A percentile compares a stretch with the other conserved stretches of the same genome.
These are phyloP conservation scores for Kockovaella imperatae DNA, from an alignment of 768 basidiomycete genomes.

Conservation along the genomic window DNA sequence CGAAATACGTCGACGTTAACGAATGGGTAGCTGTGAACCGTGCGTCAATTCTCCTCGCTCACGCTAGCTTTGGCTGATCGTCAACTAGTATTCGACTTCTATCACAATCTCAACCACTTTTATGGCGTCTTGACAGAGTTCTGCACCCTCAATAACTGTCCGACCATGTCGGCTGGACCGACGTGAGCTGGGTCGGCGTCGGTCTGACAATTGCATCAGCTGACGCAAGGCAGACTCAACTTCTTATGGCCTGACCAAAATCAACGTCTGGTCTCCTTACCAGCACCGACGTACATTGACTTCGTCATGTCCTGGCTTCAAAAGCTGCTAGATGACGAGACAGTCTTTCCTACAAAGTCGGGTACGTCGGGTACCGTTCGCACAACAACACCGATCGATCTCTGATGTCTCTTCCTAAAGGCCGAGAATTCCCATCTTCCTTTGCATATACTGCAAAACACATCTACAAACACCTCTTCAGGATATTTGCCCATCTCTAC, in stretches of 20 bases:
- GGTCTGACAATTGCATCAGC: background rate
- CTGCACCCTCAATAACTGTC: constrained; percentile 82
- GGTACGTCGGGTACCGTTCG: constrained; percentile 50
- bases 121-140: constrained; percentile 89
- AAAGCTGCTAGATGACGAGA: constrained; percentile 87
- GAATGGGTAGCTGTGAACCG: constrained; percentile 96
- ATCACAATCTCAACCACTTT: constrained; percentile 92
- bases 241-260: constrained; percentile 92
- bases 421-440: constrained; percentile 73
- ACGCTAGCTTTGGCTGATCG: too few relatives aligned
- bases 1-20: constrained; percentile 90
- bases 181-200: constrained; percentile 52
- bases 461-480: constrained; percentile 91
- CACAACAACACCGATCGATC: background rate
- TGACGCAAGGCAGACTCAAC: constrained; percentile 57
- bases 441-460: constrained; percentile 85
- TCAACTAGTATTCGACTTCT: constrained; percentile 86
- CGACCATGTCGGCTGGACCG: constrained; percentile 82
- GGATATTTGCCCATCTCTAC: constrained; percentile 95
- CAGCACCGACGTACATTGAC: constrained; percentile 94
- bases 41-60: constrained; percentile 50
- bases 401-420: constrained; percentile 46
- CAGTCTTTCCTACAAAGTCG: constrained; percentile 89
- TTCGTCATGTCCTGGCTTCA: constrained; percentile 97
- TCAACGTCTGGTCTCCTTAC: constrained; percentile 74